Evolutionary conservation across 192 early-diverging fungal species (phyloP), one percentile per base, ranked within the genome.

Genomic region (Gamsiella multidivaricata): DNA sequence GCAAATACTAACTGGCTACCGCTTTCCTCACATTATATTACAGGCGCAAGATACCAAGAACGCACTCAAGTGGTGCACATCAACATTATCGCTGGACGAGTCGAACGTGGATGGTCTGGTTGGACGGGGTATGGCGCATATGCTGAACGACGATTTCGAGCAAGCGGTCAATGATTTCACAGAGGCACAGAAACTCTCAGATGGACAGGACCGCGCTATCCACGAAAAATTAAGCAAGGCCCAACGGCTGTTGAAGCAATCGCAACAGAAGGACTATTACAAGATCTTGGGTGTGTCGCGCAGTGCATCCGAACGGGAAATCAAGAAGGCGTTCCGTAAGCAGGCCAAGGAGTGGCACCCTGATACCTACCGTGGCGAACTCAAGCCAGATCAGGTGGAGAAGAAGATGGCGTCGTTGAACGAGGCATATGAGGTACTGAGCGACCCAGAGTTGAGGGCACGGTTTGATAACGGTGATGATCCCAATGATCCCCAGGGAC

Each of bases 371-470:
- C 78, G 68, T 17, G 96, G 95, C 31, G 94, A 96, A 32, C 66
- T 94, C 75, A 52, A 81, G 9, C 83, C 87, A 54, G 95, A 96
- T 10, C 70, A 90, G 54, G 96, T 94, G 12, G 87, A 91, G 57
- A 87, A 84, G 70, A 96, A 94, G 86, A 98, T 98, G 95, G 88
- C 91, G 18, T 91, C 93, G 20, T 92, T 99, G 63, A 98, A 99
- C 69, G 87, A 91, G 70, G 96, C 97, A 3, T 94, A 97, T 80
- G 93, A 96, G 86, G 90, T 96, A 3, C 82, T 94, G 72, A 88
- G 75, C 64, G 82, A 92, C 69, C 87, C 88, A 46, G 85, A 94
- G 49, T 60, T 82, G 45, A 86, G 88, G 41, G 78, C 83, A 31
- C 85, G 85, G 49, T 94, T 84, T 65, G 93, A 94, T 75, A 89